Evolutionary conservation across 352 stramenopile species (phyloP).

Genomic region (Phytophthora pistaciae): DNA sequence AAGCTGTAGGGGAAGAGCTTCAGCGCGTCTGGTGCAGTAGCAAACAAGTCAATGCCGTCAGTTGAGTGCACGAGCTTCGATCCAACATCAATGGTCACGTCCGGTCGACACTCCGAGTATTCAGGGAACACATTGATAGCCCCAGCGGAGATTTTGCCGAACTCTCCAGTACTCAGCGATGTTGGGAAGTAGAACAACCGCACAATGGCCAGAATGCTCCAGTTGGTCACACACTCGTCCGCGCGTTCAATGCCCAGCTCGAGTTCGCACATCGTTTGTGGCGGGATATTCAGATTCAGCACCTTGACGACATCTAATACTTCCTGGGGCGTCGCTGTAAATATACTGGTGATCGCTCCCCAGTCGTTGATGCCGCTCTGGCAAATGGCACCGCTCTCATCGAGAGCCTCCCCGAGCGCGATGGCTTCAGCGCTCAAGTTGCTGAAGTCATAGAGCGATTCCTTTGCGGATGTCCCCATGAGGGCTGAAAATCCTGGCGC

Average conservation of each 20-base stretch:
- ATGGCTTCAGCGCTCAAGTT: constrained; percentile 6
- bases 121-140: constrained; percentile 28
- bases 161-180: background rate
- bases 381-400: constrained; percentile 14
- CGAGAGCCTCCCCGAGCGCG: constrained; percentile 4
- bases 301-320: constrained; percentile 13
- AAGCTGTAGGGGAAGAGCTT: constrained; percentile 37
- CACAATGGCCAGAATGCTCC: constrained; percentile 17
- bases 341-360: constrained; percentile 11
- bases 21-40: constrained; percentile 22
- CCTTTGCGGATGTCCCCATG: background rate
- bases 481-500: constrained; percentile 3
- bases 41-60: constrained; percentile 16
- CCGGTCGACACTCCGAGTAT: constrained; percentile 28
- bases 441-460: constrained; percentile 23
- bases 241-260: constrained; percentile 6
- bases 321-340: background rate
- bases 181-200: constrained; percentile 22
- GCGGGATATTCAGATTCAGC: constrained; percentile 12
- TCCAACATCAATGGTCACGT: constrained; percentile 9
- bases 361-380: constrained; percentile 29
- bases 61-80: constrained; percentile 31
- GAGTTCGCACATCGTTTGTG: constrained; percentile 20
- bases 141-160: constrained; percentile 27
- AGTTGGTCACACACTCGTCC: constrained; percentile 15